Evolutionary conservation across 768 basidiomycete genomes (phyloP), one percentile per base, ranked within the genome.

Genomic region (Gyrodon lividus): DNA sequence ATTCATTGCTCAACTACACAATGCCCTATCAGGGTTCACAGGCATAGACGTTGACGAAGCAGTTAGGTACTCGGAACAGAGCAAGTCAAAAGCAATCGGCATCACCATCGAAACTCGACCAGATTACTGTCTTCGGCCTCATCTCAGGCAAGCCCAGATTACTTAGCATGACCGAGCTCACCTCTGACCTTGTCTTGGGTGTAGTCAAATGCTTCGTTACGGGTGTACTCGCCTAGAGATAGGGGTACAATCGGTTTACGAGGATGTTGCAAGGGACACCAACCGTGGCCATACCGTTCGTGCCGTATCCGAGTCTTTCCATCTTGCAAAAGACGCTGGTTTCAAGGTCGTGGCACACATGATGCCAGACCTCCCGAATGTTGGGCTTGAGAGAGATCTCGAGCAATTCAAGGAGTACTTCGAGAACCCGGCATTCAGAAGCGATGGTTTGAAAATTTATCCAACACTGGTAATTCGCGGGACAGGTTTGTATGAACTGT

Each of bases 321-420:
- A 98, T 64, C 84, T 99, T 61, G 87, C 94, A 17, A 99, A 99
- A 69, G 96, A 99, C 62, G 97, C 96, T 2, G 97, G 97, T 4
- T 99, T 97, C 86, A 99, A 99, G 72, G 95, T 99, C 48, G 97
- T 99, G 24, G 95, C 95, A 17, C 97, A 99, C 67, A 98, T 98
- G 97, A 99, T 99, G 95, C 94, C 95, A 13, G 96, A 99, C 69
- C 80, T 98, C 8, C 96, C 96, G 8, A 99, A 99, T 66, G 92
- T 98, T 51, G 97, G 97, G 30, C 80, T 96, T 52, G 97, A 98
- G 73, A 84, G 97, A 50, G 97, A 99, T 70, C 81, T 99, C 42
- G 94, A 94, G 63, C 97, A 98, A 64, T 99, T 99, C 80, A 95
- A 97, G 68, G 97, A 98, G 67, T 99, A 94, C 69, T 99, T 99